A percentile compares a stretch with the other conserved stretches of the same genome.
phyloP scores from a whole-genome alignment of 2,329 filamentous ascomycete species.

The Neospermospora avenae region DNA sequence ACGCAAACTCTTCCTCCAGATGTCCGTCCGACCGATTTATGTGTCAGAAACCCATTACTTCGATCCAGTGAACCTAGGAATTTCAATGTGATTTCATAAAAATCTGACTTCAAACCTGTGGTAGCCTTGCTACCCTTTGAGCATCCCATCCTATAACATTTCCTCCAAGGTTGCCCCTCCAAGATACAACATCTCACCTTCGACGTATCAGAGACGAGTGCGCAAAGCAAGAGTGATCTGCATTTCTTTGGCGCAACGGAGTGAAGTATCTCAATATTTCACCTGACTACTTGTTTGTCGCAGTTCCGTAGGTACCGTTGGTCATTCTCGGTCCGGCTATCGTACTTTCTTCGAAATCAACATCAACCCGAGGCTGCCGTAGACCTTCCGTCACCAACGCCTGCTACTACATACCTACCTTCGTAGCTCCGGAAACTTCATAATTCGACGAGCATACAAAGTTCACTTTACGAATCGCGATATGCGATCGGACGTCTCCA shows the following conservation, averaged over 20 bases:
- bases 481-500: constrained; percentile 17
- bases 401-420: too few species aligned
- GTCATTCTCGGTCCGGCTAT: too few species aligned
- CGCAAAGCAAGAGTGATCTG: neutral
- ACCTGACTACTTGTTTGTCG: too few species aligned
- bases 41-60: too few species aligned
- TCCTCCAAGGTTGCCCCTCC: constrained; percentile 5
- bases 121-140: constrained; percentile 11
- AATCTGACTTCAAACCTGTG: constrained; percentile 7
- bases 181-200: neutral
- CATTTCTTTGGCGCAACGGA: neutral
- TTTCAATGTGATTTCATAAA: too few species aligned
- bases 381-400: neutral
- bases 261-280: neutral
- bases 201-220: neutral
- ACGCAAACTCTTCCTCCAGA: neutral
- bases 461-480: constrained; percentile 9
- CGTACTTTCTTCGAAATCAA: neutral
- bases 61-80: too few species aligned
- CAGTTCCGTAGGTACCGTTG: too few species aligned
- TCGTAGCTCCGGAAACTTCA: neutral
- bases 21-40: too few species aligned
- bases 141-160: constrained; percentile 13
- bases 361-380: constrained; percentile 2
- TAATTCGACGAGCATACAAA: neutral